Base-by-base conservation (phyloP, 176 grass and related monocot genomes). In the Lolium rigidum region DNA sequence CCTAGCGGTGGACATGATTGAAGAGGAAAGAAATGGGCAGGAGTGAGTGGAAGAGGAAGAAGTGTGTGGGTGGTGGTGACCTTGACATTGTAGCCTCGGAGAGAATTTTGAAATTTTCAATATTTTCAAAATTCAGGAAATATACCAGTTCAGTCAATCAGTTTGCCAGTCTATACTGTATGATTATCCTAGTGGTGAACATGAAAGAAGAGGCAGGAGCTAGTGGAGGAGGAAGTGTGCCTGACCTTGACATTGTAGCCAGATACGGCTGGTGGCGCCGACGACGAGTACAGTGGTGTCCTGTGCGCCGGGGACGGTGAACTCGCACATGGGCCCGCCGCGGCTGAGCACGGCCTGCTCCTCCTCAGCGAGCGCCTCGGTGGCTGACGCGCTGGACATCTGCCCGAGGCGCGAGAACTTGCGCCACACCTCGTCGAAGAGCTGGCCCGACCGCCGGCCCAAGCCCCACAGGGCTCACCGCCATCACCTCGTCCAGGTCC, bases 361-460 rank as follows among this genome's bases (percentile, higher is more conserved):
- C 80, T 83, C 85, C 58, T 98, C 91, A 15, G 86, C 86, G 80
- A 78, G 70, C 14, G 82, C 81, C 72, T 76, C 72, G 4, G 87
- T 64, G 61, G 85, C 71, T 3, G 94, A 89, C 4, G 96, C 87
- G 84, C 95, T 88, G 10, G 96, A 95, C n/a, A n/a, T n/a, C n/a
- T n/a, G n/a, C n/a, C n/a, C n/a, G n/a, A 98, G 90, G 13, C 86
- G 93, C n/a, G 96, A 98, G 93, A 98, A 95, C 86, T 94, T 98
- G 82, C 93, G 90, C 93, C 96, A 98, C 84, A 98, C 93, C 84
- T 98, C 96, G 84, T 98, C 91, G 90, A 98, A 98, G 51, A 98
- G 80, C 91, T 95, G 96, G 72, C 93, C 87, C 16, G 93, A 98
- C 14, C 85, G 89, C 4, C 95, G 93, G 13, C 95, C 95, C 15